Base-by-base conservation (phyloP, 345 rosid genomes). In the Arabidopsis arenosa region DNA sequence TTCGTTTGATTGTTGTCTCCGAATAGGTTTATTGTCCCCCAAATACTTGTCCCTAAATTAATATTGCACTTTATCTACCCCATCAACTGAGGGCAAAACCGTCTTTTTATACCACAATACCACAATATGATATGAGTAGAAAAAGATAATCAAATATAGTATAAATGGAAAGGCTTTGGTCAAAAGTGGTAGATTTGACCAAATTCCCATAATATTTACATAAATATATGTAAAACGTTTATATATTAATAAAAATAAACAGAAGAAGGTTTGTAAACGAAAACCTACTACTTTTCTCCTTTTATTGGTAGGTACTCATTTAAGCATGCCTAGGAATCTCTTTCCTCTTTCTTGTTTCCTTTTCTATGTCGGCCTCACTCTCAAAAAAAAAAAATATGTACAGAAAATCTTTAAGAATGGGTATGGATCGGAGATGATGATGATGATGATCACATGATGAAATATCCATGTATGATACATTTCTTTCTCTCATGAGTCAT, bases 291-390 rank as follows among this genome's bases (percentile, higher is more conserved):
- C 13, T 7, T 56, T 77, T 11, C 51, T 66, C 26, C 21, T 72
- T 77, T 72, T 48, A 65, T 37, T 51, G 73, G 73, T 66, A 72
- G 68, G 77, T 11, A 71, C 81, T 78, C 81, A 78, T 78, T 66
- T 72, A 64, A 64, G 80, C 81, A 78, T 72, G 81, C 81, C 68
- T 48, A 78, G 68, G 73, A 78, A 78, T 65, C 48, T 72, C 56
- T 72, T 72, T 65, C 68, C 45, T 58, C 32, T 71, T 55, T 49
- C 21, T 53, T 63, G 45, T 63, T 67, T 74, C 41, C 13, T 63
- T 55, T 63, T 64, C 58, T 63, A 47, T 70, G 80, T 77, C 80
- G 76, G 76, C 72, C 72, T 64, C 66, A 63, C 65, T 57, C 62
- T 77, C 54, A 53, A 23, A 23, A 23, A 23, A 23, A 1, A 23